Percentiles rank a stretch among this genome's conserved stretches.
phyloP scores from a whole-genome alignment of 2,329 filamentous ascomycete genomes.

The Chaetoscypha palmicola region DNA sequence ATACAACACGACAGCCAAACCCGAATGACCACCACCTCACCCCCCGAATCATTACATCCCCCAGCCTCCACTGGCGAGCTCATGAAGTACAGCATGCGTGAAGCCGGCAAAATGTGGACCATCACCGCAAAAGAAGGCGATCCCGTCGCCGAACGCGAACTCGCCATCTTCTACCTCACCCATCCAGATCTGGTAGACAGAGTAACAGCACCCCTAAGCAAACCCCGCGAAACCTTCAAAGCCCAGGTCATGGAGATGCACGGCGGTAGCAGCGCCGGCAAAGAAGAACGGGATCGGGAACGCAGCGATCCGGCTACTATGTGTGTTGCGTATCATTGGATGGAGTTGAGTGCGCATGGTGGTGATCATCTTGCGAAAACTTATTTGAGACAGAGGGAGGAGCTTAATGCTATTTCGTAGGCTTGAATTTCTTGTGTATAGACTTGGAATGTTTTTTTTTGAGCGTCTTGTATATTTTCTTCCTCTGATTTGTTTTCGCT shows the following conservation, averaged over 20 bases:
- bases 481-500: too few species aligned
- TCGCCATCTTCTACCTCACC: constrained; percentile 88
- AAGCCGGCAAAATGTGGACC: constrained; percentile 83
- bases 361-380: constrained; percentile 73
- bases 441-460: too few species aligned
- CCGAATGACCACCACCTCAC: constrained; percentile 37
- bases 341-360: constrained; percentile 81
- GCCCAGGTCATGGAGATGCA: constrained; percentile 71
- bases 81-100: constrained; percentile 63
- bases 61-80: constrained; percentile 34
- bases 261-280: constrained; percentile 35
- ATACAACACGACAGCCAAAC: constrained; percentile 61
- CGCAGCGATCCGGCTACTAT: constrained; percentile 80
- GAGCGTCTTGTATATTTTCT: too few species aligned
- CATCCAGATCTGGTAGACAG: constrained; percentile 78
- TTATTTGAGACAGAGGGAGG: constrained; percentile 11
- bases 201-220: constrained; percentile 75
- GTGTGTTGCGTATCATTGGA: constrained; percentile 96
- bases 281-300: constrained; percentile 46
- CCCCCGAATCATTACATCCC: constrained; percentile 15
- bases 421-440: too few species aligned
- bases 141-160: constrained; percentile 80
- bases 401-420: constrained; percentile 12
- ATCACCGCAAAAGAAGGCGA: constrained; percentile 92
- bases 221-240: constrained; percentile 83